Evolutionary conservation across 2,329 filamentous ascomycete species (phyloP), one percentile per base, ranked within the genome.

Genomic region (Fusarium sp.): DNA sequence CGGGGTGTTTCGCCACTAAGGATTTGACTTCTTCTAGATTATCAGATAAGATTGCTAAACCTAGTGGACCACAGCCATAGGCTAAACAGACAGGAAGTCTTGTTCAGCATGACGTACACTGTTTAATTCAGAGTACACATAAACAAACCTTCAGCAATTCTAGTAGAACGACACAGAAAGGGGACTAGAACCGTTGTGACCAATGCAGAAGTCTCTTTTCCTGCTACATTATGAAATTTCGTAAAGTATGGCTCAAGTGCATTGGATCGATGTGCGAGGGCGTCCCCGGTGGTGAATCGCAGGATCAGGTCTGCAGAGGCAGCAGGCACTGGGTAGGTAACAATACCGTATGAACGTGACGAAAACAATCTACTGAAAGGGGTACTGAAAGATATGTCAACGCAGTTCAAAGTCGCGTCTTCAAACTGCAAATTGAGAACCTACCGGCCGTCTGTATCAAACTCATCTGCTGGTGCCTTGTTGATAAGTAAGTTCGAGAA

Each of bases 1-100:
- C 12, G 10, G 28, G 46, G 23, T 49, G 21, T 0, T 23, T 23
- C 1, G 9, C 3, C 11, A 18, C 13, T 0, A 49, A 4, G 0
- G 4, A 0, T n/a, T 32, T 18, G 10, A 32, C 28, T 18, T 49
- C 10, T 9, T 12, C 28, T 6, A 32, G 9, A 12, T 49, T 18
- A 6, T 49, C 9, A 1, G 46, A 32, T 9, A 49, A 5, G 1
- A 49, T 9, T 4, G 46, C 28, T 6, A 23, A 11, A 1, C 15
- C 3, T 2, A 49, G 46, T 4, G 15, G 9, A 2, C 46, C 46
- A 9, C 46, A 49, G 0, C 46, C 15, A 8, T 32, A 47, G 4
- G 44, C 28, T 47, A 13, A 0, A 3, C 18, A 1, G 1, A 6
- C 18, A 9, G 18, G 19, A 12, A 3, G 3, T 13, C 2, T 42